Conservation (phyloP, 106 monocot species). For the Agapanthus africanus region DNA sequence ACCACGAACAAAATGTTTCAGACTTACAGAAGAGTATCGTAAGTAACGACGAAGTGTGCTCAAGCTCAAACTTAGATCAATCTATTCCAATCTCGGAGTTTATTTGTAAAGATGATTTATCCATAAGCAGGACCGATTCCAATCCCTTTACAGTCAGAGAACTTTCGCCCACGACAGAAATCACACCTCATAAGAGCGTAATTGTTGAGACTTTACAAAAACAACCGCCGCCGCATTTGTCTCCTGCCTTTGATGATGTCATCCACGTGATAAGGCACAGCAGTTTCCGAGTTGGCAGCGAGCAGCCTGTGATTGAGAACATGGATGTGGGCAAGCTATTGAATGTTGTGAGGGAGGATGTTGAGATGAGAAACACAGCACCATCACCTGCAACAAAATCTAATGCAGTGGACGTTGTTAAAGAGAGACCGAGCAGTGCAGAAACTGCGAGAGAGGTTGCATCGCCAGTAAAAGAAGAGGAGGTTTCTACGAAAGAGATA, state of each 20-base stretch:
- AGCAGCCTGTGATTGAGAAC: conserved; percentile 45
- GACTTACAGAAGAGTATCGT: conserved; percentile 36
- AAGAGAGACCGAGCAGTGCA: too few relatives aligned
- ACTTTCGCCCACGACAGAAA: conserved; percentile 41
- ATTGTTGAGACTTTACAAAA: conserved; percentile 26
- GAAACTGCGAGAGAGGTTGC: conserved; percentile 4
- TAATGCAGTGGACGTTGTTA: conserved; percentile 18
- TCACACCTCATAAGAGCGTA: conserved; percentile 21
- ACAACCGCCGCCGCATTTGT: conserved; percentile 24
- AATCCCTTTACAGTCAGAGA: conserved; percentile 43
- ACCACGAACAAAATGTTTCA: conserved; percentile 9
- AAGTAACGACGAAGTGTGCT: conserved; percentile 35
- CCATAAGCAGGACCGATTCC: conserved; percentile 12
- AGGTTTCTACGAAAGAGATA: conserved; percentile 44
- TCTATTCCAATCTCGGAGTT: conserved; percentile 37
- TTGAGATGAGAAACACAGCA: conserved; percentile 39
- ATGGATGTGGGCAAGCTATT: conserved; percentile 43
- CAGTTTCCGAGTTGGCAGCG: conserved; percentile 76
- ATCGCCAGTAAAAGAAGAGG: conserved; percentile 27
- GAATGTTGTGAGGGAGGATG: conserved; percentile 54
- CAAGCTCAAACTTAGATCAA: conserved; percentile 40
- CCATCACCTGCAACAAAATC: conserved; percentile 15
- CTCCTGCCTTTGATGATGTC: conserved; percentile 69
- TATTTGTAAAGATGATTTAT: conserved; percentile 52
- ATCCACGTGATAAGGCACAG: conserved; percentile 93